phyloP scores from a whole-genome alignment of 129 eudicot species.

The Ambrosia trifida region DNA sequence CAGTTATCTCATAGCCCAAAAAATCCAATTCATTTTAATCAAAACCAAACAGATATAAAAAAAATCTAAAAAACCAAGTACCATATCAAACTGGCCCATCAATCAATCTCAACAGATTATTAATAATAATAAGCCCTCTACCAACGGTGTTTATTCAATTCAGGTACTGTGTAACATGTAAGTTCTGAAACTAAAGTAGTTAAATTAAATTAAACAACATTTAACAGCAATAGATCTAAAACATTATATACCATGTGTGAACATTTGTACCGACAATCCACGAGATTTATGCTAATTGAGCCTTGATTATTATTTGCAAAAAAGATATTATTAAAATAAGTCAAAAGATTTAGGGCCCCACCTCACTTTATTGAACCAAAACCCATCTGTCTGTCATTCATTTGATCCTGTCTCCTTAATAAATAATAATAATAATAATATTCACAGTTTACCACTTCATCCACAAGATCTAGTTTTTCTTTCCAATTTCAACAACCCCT shows the following conservation, averaged over 20 bases:
- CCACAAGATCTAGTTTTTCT: slow-evolving; percentile 27
- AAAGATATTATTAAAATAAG: neutral
- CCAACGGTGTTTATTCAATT: too few relatives aligned
- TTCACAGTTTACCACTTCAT: slow-evolving; percentile 18
- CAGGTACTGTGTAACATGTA: too few relatives aligned
- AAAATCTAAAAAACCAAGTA: too few relatives aligned
- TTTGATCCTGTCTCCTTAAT: slow-evolving; percentile 19
- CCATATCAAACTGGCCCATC: too few relatives aligned
- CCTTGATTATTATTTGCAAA: neutral
- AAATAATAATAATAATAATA: too few relatives aligned
- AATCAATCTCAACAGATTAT: too few relatives aligned
- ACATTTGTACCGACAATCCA: neutral
- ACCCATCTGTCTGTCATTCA: slow-evolving; percentile 41
- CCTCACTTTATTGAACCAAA: slow-evolving; percentile 21
- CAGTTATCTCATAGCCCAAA: too few relatives aligned
- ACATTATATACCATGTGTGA: neutral
- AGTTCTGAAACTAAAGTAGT: too few relatives aligned
- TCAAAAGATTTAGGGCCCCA: slow-evolving; percentile 11
- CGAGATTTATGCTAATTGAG: slow-evolving; percentile 2
- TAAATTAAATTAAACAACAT: too few relatives aligned
- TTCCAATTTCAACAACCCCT: neutral
- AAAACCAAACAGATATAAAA: too few relatives aligned
- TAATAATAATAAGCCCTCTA: too few relatives aligned
- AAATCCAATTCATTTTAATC: too few relatives aligned
- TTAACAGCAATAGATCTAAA: slow-evolving; percentile 2